Conservation (phyloP, 2,329 filamentous ascomycete genomes). For the Alternaria sp. region DNA sequence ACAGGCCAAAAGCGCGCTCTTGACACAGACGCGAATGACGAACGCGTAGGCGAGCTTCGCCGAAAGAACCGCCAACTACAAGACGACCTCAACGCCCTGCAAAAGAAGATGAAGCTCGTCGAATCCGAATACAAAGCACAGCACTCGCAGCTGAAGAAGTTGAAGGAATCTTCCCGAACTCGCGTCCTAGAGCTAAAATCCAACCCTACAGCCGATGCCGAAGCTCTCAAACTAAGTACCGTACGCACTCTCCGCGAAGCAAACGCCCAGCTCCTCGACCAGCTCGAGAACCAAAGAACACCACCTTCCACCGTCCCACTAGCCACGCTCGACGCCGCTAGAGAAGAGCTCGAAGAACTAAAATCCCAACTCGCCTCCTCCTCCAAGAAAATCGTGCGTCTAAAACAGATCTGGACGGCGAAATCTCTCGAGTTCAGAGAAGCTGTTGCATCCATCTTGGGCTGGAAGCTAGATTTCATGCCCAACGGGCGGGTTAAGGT, state of each 20-base stretch:
- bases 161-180: conserved; percentile 74
- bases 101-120: conserved; percentile 74
- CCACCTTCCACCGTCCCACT: conserved; percentile 70
- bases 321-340: conserved; percentile 76
- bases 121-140: conserved; percentile 78
- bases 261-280: conserved; percentile 81
- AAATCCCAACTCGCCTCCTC: conserved; percentile 63
- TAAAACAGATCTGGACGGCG: conserved; percentile 90
- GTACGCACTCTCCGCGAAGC: conserved; percentile 80
- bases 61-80: conserved; percentile 89
- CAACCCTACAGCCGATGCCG: conserved; percentile 89
- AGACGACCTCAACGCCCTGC: conserved; percentile 73
- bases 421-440: conserved; percentile 96
- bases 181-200: conserved; percentile 85
- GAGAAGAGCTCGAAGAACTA: conserved; percentile 74
- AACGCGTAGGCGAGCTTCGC: conserved; percentile 81
- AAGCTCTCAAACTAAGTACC: conserved; percentile 83
- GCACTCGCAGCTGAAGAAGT: conserved; percentile 73
- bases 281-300: conserved; percentile 63
- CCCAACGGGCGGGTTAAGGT: conserved; percentile 97
- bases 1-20: conserved; percentile 70
- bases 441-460: conserved; percentile 88
- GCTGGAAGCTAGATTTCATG: conserved; percentile 95
- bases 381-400: conserved; percentile 82
- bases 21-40: conserved; percentile 64